A percentile compares a stretch with the other conserved stretches of the same genome.
Conservation (phyloP, 2,329 filamentous ascomycete genomes). For the Tolypocladium guangdongense region DNA sequence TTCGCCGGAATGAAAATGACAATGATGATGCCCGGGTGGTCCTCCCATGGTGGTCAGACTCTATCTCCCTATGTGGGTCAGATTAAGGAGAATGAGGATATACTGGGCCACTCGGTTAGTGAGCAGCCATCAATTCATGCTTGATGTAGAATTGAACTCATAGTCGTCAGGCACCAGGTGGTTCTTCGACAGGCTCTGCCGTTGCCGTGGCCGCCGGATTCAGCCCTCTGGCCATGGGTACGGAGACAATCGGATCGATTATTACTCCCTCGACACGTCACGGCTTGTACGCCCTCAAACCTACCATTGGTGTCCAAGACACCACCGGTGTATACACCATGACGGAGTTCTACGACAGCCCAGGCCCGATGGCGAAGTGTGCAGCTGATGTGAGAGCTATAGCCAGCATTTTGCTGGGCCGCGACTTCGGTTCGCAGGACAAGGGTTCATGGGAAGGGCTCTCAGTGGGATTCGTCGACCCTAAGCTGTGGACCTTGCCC, state of each 20-base stretch:
- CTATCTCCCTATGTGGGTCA: constrained; percentile 14
- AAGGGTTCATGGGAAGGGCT: neutral
- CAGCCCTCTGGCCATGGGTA: constrained; percentile 18
- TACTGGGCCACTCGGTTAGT: constrained; percentile 8
- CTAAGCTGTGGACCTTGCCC: neutral
- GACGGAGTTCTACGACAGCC: constrained; percentile 13
- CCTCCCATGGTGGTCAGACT: constrained; percentile 13
- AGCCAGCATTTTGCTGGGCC: neutral
- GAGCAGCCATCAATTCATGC: neutral
- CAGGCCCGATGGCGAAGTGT: constrained; percentile 12
- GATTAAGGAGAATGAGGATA: constrained; percentile 7
- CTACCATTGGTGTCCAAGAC: constrained; percentile 6
- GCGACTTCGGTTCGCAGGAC: neutral
- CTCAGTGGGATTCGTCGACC: neutral
- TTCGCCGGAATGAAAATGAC: constrained; percentile 10
- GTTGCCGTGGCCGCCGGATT: constrained; percentile 20
- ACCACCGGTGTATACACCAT: constrained; percentile 9
- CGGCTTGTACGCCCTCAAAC: constrained; percentile 17
- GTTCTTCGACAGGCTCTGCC: constrained; percentile 22
- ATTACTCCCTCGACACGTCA: constrained; percentile 10
- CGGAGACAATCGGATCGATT: constrained; percentile 21
- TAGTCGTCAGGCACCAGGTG: constrained; percentile 14
- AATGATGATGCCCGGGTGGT: constrained; percentile 7
- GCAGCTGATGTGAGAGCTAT: neutral
- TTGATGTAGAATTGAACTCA: neutral